Percentiles rank a stretch among this genome's conserved stretches.
Evolutionary conservation across 768 basidiomycete species (phyloP).

Genomic region (Cystobasidium tubakii): DNA sequence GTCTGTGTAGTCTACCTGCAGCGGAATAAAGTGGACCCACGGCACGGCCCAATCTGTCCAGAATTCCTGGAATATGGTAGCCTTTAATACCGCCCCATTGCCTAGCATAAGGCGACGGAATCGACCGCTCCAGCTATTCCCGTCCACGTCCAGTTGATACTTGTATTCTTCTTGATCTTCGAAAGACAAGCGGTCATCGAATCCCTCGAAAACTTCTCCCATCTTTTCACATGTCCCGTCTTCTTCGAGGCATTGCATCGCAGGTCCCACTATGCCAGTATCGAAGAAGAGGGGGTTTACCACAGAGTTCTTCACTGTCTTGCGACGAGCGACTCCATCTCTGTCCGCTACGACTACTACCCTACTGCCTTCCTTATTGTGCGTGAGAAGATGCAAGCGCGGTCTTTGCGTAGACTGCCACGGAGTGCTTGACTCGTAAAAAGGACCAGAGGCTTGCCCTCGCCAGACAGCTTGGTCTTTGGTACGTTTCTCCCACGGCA

Average conservation of each 20-base stretch:
- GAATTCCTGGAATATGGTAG: slow-evolving; percentile 45
- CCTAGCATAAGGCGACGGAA: slow-evolving; percentile 43
- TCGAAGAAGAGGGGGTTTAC: slow-evolving; percentile 44
- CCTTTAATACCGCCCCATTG: slow-evolving; percentile 43
- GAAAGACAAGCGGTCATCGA: slow-evolving; percentile 42
- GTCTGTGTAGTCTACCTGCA: slow-evolving; percentile 44
- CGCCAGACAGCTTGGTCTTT: slow-evolving; percentile 51
- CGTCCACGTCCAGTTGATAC: slow-evolving; percentile 43
- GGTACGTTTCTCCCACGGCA: slow-evolving; percentile 50
- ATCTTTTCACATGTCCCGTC: slow-evolving; percentile 45
- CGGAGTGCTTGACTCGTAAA: slow-evolving; percentile 41
- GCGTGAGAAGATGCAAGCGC: slow-evolving; percentile 42
- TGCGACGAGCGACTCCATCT: slow-evolving; percentile 30
- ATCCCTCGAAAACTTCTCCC: slow-evolving; percentile 42
- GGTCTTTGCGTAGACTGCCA: slow-evolving; percentile 47
- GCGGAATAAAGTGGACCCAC: slow-evolving; percentile 46
- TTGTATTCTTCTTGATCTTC: slow-evolving; percentile 43
- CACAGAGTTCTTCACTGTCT: slow-evolving; percentile 35
- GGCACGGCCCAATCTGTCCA: slow-evolving; percentile 45
- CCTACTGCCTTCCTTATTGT: slow-evolving; percentile 37
- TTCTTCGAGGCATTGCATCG: slow-evolving; percentile 44
- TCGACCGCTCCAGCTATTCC: slow-evolving; percentile 43
- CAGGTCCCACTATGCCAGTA: slow-evolving; percentile 43
- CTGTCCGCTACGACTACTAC: slow-evolving; percentile 40
- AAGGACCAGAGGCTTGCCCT: slow-evolving; percentile 50